Evolutionary conservation across 129 eudicot species (phyloP), one percentile per base, ranked within the genome.

Genomic region (Cynara cardunculus): DNA sequence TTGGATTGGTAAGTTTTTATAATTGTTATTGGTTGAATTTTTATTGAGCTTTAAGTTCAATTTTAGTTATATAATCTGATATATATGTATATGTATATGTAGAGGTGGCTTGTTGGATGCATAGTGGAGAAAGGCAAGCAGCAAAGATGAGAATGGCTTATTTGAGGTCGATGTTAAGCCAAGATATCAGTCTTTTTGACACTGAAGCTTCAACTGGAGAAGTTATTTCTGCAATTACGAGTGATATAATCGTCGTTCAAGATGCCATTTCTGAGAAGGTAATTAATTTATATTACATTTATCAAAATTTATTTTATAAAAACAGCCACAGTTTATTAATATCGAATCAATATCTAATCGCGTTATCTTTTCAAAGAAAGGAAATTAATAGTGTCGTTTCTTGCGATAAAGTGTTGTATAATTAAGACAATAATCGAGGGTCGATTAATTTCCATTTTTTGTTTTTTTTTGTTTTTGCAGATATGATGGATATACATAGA

Each of bases 21-120:
- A 13, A 19, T 12, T 72, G 7, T 31, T 25, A 35, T 49, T 1
- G 14, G 22, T 35, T 34, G 9, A n/a, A 7, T 34, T n/a, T 5
- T 34, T 12, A 71, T 34, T 71, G 13, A 24, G 22, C 14, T 13
- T 27, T 26, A 37, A 5, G 39, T 5, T 34, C 7, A 34, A 34
- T 34, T 34, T 32, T 34, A 5, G 10, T 34, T 5, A 41, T 41
- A 9, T 39, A n/a, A n/a, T n/a, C n/a, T n/a, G n/a, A 39, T 39
- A 11, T 41, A 41, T 41, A 41, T 41, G 12, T 41, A 41, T 41
- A 41, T 73, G 5, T 68, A 30, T 72, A 66, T 78, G 19, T 59
- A 96, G 99, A 96, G 99, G 99, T 96, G 84, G 97, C 95, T 37
- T 92, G 97, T 88, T 96, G 99, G 99, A 96, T 96, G 99, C 88